phyloP scores from a whole-genome alignment of 441 rosid genomes.

The Viola pubescens region DNA sequence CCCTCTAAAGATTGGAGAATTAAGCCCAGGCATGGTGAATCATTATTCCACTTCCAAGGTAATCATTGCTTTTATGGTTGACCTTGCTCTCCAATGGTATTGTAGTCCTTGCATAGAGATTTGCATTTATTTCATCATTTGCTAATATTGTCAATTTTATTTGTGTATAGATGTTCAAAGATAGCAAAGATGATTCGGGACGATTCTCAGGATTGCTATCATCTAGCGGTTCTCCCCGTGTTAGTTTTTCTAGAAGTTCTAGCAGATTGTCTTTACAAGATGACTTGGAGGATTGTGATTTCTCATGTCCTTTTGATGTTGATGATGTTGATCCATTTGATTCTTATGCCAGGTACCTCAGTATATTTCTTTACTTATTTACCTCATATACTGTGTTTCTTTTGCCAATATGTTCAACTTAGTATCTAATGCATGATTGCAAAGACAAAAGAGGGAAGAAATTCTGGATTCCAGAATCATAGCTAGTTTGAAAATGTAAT shows the following conservation, averaged over 20 bases:
- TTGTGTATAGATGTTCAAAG: slow-evolving; percentile 44
- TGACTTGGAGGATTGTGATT: slow-evolving; percentile 68
- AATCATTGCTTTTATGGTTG: slow-evolving; percentile 10
- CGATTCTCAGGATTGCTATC: slow-evolving; percentile 77
- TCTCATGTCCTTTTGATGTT: slow-evolving; percentile 79
- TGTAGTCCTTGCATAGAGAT: slow-evolving; percentile 3
- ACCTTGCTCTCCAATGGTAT: slow-evolving; percentile 3
- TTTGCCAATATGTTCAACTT: background rate
- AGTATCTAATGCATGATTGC: background rate
- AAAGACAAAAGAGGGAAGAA: background rate
- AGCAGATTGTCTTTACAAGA: slow-evolving; percentile 81
- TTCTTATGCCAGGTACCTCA: slow-evolving; percentile 47
- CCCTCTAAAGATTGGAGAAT: slow-evolving; percentile 49
- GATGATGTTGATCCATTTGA: slow-evolving; percentile 68
- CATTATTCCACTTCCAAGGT: slow-evolving; percentile 67
- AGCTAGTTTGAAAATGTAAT: background rate
- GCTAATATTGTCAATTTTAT: slow-evolving; percentile 18
- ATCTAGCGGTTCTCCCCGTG: slow-evolving; percentile 71
- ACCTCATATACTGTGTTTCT: background rate
- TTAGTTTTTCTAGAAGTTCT: slow-evolving; percentile 75
- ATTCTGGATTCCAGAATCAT: background rate
- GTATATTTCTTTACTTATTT: background rate
- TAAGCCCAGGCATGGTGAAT: slow-evolving; percentile 44
- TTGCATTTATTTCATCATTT: background rate
- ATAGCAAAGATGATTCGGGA: slow-evolving; percentile 73